Base-by-base conservation (phyloP, 2,329 filamentous ascomycete genomes). In the Cercospora brassicicola region DNA sequence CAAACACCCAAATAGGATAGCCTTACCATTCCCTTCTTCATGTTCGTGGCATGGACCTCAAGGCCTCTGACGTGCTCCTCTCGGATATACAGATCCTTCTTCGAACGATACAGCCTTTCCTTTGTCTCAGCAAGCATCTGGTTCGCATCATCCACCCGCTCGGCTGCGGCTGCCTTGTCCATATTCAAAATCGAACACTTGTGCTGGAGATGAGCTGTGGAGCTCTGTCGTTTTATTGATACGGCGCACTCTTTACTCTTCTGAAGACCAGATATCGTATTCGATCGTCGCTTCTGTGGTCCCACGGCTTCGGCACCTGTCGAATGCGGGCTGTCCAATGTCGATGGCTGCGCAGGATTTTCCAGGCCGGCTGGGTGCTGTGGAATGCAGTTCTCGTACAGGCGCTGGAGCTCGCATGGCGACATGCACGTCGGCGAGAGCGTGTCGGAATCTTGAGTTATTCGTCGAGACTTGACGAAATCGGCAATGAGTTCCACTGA, bases 11-110 rank as follows among this genome's bases (percentile, higher is more conserved):
- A 23, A 23, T 1, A 23, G 2, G 23, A 23, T 23, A 23, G 23
- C 23, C 23, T 56, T 56, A 56, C 53, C 62, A 68, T 65, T 13
- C 66, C 66, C 15, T 59, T 59, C 53, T 62, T 65, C 51, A 65
- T 62, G 10, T 65, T 62, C 9, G 59, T 45, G 10, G 33, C 59
- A 4, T 65, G 62, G 23, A 59, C 48, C 18, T 65, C 55, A 20
- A 68, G 51, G n/a, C 30, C 28, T 8, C 48, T 31, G 26, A 51
- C 23, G n/a, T 55, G 48, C 26, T 67, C 53, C 33, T 64, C 62
- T 36, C 31, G 42, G 18, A 64, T 64, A 26, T 60, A 59, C n/a
- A 65, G 7, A 15, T 65, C 63, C 36, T 59, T 65, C 30, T 53
- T 65, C 31, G 63, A 36, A 23, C 56, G 36, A 26, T 51, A 59